Evolutionary conservation across 1,139 yeast species (phyloP), one percentile per base, ranked within the genome.

Genomic region (Scheffersomyces quercinus): DNA sequence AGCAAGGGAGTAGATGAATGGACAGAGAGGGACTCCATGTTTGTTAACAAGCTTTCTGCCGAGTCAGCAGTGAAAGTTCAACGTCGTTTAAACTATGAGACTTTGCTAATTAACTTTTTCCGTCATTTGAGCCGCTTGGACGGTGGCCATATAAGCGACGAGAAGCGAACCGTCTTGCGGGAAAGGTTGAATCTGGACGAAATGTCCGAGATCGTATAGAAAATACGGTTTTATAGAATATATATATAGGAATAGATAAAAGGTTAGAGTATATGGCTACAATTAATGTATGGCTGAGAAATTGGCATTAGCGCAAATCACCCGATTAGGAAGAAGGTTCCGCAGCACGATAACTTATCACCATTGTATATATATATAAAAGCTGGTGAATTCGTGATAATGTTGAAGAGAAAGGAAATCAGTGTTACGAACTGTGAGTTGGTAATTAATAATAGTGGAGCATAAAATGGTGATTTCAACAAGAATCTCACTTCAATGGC

Each of bases 401-500:
- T 13, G 14, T 2, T 13, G 2, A 3, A 16, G 5, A 5, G 20
- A 16, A 5, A 16, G 20, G 20, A 16, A 16, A 5, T 16, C 20
- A 16, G 20, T 3, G 6, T 16, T 16, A 20, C 9, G 8, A 6
- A 8, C 26, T 3, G 8, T 6, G 26, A 20, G 2, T 6, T 20
- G 26, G 26, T 6, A 6, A 20, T 20, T 20, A 0, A 9, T 20
- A 20, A 6, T 1, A 20, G 8, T 20, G 26, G 8, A 6, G 8
- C 9, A 20, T 20, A 20, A 20, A 20, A 64, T 61, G 67, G 61
- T 65, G 35, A 52, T 77, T 24, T 72, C 81, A 1, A 68, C 75
- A 5, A 60, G 83, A 53, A 58, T 77, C 10, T 72, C 79, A 3
- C 68, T 81, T 29, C 81, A 77, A 60, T 81, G 85, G 85, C 71